Evolutionary conservation across 148 eudicot species (phyloP), one percentile per base, ranked within the genome.

Genomic region (Pharnaceum exiguum): DNA sequence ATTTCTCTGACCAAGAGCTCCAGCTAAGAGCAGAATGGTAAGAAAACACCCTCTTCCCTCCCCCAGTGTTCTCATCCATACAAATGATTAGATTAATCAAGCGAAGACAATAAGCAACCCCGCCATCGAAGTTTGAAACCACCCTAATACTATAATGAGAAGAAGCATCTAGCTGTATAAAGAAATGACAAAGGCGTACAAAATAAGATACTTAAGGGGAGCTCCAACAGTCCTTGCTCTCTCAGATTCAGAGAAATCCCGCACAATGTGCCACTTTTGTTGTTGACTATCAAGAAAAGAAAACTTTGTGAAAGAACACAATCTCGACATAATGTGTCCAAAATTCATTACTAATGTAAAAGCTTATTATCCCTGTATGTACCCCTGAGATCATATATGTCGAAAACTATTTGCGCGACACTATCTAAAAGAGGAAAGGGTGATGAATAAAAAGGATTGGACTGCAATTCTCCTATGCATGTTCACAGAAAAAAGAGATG

Each of bases 121-220:
- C n/a, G 32, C 62, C 57, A 58, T 72, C 18, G 74, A 51, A 57
- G 70, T 57, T 67, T 58, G 66, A 60, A 60, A 46, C 42, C 2
- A 37, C 38, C n/a, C 8, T 10, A 45, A 63, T 31, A 53, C 36
- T 61, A 58, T 23, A 22, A 26, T 54, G 40, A 26, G 48, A 52
- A 69, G 67, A 71, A 71, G 79, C 75, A 82, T 71, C 79, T 62
- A 29, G 33, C 50, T 45, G 33, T 46, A 50, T 54, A 66, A 73
- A 65, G 51, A 73, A 67, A 24, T 61, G 15, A 24, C 62, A 50
- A 79, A 73, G 60, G 55, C 32, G 75, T 64, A 64, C 65, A 42
- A 16, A 39, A 57, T 63, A 67, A 72, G 75, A 82, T 69, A 71
- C 74, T 65, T 37, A 69, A 65, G 65, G 35, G 63, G n/a, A n/a